Percentiles rank a stretch among this genome's conserved stretches.
phyloP scores from a whole-genome alignment of 495 filamentous ascomycete species.

The Margaritispora aquatica region DNA sequence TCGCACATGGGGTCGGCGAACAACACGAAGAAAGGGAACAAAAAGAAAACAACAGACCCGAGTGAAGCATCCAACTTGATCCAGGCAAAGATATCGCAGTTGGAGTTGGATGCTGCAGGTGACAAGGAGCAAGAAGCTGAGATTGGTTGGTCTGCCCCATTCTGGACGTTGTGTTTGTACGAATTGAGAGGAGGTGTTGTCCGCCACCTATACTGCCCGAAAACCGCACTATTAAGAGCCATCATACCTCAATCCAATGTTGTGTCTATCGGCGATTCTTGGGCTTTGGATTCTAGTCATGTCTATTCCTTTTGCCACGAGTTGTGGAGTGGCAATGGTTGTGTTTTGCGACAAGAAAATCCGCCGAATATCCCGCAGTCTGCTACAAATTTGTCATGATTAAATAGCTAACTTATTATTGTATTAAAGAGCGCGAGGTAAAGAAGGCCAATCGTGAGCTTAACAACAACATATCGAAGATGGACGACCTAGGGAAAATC shows the following conservation, averaged over 20 bases:
- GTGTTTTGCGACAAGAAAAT: not conserved
- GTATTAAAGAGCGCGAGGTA: conserved; percentile 53
- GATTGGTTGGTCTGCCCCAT: conserved; percentile 68
- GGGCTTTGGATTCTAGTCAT: not conserved
- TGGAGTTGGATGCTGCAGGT: conserved; percentile 85
- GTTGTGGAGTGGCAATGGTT: not conserved
- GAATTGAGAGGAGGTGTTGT: not conserved
- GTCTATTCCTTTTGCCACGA: not conserved
- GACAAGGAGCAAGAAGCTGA: conserved; percentile 94
- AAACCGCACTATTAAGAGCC: not conserved
- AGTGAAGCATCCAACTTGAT: conserved; percentile 85
- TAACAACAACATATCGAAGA: conserved; percentile 69
- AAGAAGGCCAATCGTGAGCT: conserved; percentile 91
- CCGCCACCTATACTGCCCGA: not conserved
- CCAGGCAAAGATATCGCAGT: conserved; percentile 87
- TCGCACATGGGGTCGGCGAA: conserved; percentile 6
- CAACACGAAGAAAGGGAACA: conserved; percentile 59
- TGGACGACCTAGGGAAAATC: conserved; percentile 67
- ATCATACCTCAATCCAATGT: not conserved
- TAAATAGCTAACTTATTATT: not conserved
- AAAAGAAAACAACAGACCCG: conserved; percentile 65
- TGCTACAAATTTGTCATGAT: not conserved
- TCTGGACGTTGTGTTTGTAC: not conserved
- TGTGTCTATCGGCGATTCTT: not conserved
- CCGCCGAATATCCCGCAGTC: not conserved